Conservation (phyloP, 768 basidiomycete genomes). For the Holtermannia corniformis region DNA sequence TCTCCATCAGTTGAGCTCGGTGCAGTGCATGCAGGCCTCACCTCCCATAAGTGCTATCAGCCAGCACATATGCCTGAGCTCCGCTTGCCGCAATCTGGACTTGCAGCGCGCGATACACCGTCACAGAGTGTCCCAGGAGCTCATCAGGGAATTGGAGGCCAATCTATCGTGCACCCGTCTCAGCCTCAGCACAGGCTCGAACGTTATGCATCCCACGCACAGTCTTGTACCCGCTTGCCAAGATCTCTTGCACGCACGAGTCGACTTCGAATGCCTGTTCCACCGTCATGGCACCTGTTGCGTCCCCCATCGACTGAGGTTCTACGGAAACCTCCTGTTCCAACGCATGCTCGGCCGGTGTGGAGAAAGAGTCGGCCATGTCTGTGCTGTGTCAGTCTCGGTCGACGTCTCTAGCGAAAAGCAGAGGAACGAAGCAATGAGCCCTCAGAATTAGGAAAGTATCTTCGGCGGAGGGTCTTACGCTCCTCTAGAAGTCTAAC, state of each 20-base stretch:
- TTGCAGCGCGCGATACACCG: slow-evolving; percentile 64
- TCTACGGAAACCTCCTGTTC: slow-evolving; percentile 23
- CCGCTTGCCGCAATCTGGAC: slow-evolving; percentile 33
- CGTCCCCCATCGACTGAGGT: slow-evolving; percentile 24
- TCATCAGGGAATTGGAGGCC: slow-evolving; percentile 96
- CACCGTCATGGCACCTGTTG: slow-evolving; percentile 31
- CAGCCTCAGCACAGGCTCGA: neutral
- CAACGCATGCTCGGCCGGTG: slow-evolving; percentile 37
- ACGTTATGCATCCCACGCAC: slow-evolving; percentile 44
- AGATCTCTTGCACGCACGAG: slow-evolving; percentile 55
- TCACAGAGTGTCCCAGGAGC: slow-evolving; percentile 73
- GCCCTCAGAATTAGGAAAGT: neutral
- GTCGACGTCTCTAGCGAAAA: neutral
- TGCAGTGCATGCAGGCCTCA: slow-evolving; percentile 36
- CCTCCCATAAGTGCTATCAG: slow-evolving; percentile 98
- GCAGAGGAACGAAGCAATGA: neutral
- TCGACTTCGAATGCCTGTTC: slow-evolving; percentile 66
- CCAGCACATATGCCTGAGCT: slow-evolving; percentile 75
- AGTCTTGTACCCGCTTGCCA: slow-evolving; percentile 57
- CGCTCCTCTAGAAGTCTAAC: neutral
- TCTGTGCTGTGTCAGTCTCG: neutral
- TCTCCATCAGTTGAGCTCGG: neutral
- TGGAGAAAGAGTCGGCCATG: slow-evolving; percentile 32
- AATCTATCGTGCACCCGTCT: slow-evolving; percentile 40
- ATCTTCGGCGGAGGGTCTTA: neutral